phyloP scores from a whole-genome alignment of 2,329 filamentous ascomycete genomes.

The Monosporascus sp. region DNA sequence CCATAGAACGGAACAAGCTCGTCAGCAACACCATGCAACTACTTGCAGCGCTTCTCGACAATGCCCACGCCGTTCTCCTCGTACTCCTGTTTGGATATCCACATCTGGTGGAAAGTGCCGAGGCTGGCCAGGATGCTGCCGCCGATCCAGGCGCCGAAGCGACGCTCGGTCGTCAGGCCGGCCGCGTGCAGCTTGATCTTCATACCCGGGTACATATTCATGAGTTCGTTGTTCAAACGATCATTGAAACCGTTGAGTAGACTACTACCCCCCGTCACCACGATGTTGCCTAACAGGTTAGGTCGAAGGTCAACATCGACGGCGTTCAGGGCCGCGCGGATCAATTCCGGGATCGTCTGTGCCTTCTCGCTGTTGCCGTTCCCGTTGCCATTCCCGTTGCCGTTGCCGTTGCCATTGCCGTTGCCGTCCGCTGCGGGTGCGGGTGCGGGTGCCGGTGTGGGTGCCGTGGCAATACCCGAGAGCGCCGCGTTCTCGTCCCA shows the following conservation, averaged over 20 bases:
- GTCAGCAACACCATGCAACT: slow-evolving; percentile 8
- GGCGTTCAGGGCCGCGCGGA: slow-evolving; percentile 69
- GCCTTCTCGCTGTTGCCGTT: slow-evolving; percentile 45
- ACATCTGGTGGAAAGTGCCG: slow-evolving; percentile 99
- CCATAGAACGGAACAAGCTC: no score
- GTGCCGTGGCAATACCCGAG: neutral
- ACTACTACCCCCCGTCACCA: slow-evolving; percentile 84
- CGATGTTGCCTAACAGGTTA: slow-evolving; percentile 79
- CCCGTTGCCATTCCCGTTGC: neutral
- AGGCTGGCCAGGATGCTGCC: slow-evolving; percentile 92
- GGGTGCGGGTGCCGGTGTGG: slow-evolving; percentile 13
- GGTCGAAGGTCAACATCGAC: slow-evolving; percentile 88
- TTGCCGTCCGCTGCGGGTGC: slow-evolving; percentile 30
- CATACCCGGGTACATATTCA: slow-evolving; percentile 74
- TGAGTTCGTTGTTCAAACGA: slow-evolving; percentile 79
- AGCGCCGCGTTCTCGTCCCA: slow-evolving; percentile 82
- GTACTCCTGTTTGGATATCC: slow-evolving; percentile 96
- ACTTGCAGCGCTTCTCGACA: slow-evolving; percentile 96
- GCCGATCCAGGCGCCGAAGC: slow-evolving; percentile 93
- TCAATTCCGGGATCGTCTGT: slow-evolving; percentile 79
- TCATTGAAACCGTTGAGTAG: slow-evolving; percentile 91
- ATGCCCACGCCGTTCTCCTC: slow-evolving; percentile 89
- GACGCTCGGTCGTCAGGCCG: slow-evolving; percentile 79
- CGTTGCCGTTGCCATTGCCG: slow-evolving; percentile 32
- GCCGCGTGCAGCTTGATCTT: slow-evolving; percentile 86